Percentiles rank a stretch among this genome's conserved stretches.
phyloP scores from a whole-genome alignment of 2,329 filamentous ascomycete species.

The Ophiostoma triangulosporum region DNA sequence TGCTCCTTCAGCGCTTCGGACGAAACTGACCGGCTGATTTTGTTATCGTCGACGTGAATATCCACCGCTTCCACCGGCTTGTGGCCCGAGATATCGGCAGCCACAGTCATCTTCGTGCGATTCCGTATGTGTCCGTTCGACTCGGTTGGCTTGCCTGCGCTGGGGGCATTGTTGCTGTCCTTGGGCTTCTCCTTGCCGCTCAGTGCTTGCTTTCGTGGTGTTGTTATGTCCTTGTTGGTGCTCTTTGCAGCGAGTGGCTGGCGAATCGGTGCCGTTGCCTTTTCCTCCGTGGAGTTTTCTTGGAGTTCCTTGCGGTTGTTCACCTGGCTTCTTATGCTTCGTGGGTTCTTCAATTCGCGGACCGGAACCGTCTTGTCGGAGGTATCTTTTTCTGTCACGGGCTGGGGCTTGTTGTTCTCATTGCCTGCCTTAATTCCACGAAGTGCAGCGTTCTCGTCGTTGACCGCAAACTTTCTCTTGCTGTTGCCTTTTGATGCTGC shows the following conservation, averaged over 20 bases:
- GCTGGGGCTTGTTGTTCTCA: constrained; percentile 18
- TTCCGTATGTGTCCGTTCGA: constrained; percentile 2
- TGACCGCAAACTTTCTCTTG: constrained; percentile 44
- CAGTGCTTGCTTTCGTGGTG: constrained; percentile 39
- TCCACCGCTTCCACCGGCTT: constrained; percentile 8
- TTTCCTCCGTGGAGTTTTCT: constrained; percentile 16
- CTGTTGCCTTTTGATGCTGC: constrained; percentile 24
- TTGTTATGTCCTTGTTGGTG: constrained; percentile 44
- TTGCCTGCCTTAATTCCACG: constrained; percentile 18
- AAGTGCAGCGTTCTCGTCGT: constrained; percentile 36
- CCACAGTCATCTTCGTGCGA: constrained; percentile 16
- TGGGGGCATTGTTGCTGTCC: constrained; percentile 11
- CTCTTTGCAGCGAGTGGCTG: constrained; percentile 43
- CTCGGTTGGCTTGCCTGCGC: constrained; percentile 6
- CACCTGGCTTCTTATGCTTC: constrained; percentile 34
- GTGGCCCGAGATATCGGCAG: constrained; percentile 20
- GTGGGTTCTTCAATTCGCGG: constrained; percentile 22
- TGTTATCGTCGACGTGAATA: background rate
- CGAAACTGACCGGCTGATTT: background rate
- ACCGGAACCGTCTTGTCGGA: constrained; percentile 10
- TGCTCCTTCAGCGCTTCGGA: background rate
- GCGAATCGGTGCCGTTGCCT: constrained; percentile 22
- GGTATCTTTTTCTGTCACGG: constrained; percentile 5
- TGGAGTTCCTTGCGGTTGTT: constrained; percentile 25
- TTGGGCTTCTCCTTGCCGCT: constrained; percentile 14